Base-by-base conservation (phyloP, 805 yeast species). In the Geotrichum ghanense region DNA sequence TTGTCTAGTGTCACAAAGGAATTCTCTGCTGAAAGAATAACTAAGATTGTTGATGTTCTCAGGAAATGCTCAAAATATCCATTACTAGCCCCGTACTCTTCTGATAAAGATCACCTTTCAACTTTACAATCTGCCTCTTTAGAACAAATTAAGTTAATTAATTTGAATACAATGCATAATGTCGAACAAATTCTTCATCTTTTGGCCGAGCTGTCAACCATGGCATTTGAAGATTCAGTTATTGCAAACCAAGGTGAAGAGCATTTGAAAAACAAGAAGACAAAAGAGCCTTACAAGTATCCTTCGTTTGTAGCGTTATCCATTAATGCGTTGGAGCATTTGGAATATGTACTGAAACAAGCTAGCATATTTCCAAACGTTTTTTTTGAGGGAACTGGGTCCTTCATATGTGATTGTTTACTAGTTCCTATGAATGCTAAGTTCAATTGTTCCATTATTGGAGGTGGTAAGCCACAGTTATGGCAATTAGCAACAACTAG, bases 51-150 rank as follows among this genome's bases (percentile, higher is more conserved):
- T 31, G 66, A 65, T n/a, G 64, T 79, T 3, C 71, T 90, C 56
- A 76, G 76, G 54, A 69, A 78, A 14, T 77, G 87, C 48, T 76
- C 83, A 1, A 67, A 84, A 37, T 87, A 83, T 60, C 95, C 94
- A 1, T 71, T 83, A 10, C 66, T 86, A 31, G 83, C 87, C 6
- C 76, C 69, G 24, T 70, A 69, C 51, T 68, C 68, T 26, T 59
- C 65, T 3, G 95, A 87, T 58, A 65, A 69, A 37, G 56, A 62
- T 17, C 74, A 73, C 21, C 76, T 79, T 45, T 75, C 96, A 0
- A 69, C 71, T 7, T 64, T 90, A 40, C 97, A 89, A 57, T 51
- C 56, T 1, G 65, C 78, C 0, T 78, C 85, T 1, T 56, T 85
- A 23, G 66, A 66, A 0, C 74, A 74, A 35, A 57, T 89, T 21